These are phyloP conservation scores for Colletotrichum acutatum DNA, from an alignment of 2,329 filamentous ascomycete genomes.

Conservation along the genomic window DNA sequence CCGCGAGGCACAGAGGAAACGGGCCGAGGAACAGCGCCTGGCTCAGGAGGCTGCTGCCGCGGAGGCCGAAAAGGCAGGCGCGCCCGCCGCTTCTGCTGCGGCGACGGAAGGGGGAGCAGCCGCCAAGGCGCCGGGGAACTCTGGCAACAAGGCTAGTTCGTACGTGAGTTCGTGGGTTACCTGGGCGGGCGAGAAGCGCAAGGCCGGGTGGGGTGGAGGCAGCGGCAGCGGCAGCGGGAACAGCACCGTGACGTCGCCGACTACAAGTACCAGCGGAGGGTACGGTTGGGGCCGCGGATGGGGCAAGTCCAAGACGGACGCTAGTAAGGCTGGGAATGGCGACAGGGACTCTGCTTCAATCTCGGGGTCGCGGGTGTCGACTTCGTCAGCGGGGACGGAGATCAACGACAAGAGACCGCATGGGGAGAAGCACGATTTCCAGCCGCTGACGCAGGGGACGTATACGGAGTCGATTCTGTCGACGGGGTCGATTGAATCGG, in stretches of 20 bases:
- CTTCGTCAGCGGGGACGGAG: conserved; percentile 19
- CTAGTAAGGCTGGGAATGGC: conserved; percentile 15
- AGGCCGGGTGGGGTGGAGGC: conserved; percentile 50
- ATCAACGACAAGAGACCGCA: conserved; percentile 6
- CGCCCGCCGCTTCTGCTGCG: conserved; percentile 38
- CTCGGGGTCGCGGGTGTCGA: conserved; percentile 11
- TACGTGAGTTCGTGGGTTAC: conserved; percentile 77
- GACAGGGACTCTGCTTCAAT: conserved; percentile 43
- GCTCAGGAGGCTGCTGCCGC: conserved; percentile 41
- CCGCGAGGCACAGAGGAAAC: conserved; percentile 56
- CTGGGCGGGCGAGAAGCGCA: conserved; percentile 82
- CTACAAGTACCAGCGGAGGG: conserved; percentile 16
- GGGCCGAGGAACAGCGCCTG: conserved; percentile 51
- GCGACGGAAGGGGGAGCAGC: conserved; percentile 36
- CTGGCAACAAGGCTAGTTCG: conserved; percentile 67
- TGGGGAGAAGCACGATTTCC: conserved; percentile 24
- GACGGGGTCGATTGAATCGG: conserved; percentile 38
- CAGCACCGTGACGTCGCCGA: background rate
- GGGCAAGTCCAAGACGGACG: conserved; percentile 37
- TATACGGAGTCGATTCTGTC: conserved; percentile 60
- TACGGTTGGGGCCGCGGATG: conserved; percentile 48
- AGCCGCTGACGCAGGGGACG: conserved; percentile 53
- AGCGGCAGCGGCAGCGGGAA: conserved; percentile 16
- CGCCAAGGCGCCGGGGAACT: conserved; percentile 57
- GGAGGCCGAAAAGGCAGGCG: conserved; percentile 33